Base-by-base conservation (phyloP, 2,329 filamentous ascomycete genomes). In the Aspergillus piperis region DNA sequence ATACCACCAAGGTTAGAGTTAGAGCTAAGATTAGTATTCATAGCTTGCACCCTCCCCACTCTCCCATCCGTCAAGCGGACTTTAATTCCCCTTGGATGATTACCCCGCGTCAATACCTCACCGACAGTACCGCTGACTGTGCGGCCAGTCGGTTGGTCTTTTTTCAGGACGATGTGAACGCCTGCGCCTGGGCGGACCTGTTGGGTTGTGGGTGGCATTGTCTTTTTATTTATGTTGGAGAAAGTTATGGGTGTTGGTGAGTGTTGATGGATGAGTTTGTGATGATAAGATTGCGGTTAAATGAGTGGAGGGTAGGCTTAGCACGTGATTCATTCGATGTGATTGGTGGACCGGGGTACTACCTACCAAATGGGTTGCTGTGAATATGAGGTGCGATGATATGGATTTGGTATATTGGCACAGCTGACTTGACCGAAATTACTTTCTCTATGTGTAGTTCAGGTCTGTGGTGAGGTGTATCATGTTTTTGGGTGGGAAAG, bases 21-120 rank as follows among this genome's bases (percentile, higher is more conserved):
- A 44, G 41, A 21, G n/a, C 3, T 21, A 11, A 6, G 8, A 11
- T 8, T 6, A 17, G 8, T 5, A 13, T 8, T 8, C 52, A 68
- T 60, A 15, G 63, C 65, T 74, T 93, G 90, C 27, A 94, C 90
- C 15, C 90, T 80, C 2, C 90, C 90, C 2, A 94, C 85, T 25
- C 88, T 82, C 1, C 90, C 90, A 72, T 90, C 89, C 1, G 79
- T 77, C 5, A 94, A 80, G 2, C 90, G 85, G 23, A 93, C 90
- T 74, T 93, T 94, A 78, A 93, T 90, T 38, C 90, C 90, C 8
- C 89, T 83, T 2, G 89, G 89, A 68, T 94, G 90, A 66, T 93
- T 86, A 25, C 89, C 89, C 1, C 84, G 80, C 2, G 90, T 93
- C 51, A 94, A 80, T 0, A 93, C 74, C 49, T 91, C 85, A 55